phyloP scores from a whole-genome alignment of 2,329 filamentous ascomycete species.

The Fusarium chlamydosporum region DNA sequence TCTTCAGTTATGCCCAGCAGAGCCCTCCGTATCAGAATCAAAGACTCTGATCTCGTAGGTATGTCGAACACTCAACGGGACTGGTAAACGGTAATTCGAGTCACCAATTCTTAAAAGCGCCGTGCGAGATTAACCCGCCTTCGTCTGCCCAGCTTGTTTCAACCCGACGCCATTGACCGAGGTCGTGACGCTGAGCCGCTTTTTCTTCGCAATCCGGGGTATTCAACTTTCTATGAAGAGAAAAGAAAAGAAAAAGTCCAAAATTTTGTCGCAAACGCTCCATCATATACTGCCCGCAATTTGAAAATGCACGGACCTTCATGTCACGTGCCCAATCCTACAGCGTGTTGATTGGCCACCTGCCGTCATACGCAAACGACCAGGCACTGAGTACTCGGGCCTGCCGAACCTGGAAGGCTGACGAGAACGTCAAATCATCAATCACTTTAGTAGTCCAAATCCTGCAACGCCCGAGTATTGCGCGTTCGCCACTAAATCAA shows the following conservation, averaged over 20 bases:
- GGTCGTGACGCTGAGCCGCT: constrained; percentile 64
- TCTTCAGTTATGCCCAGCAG: constrained; percentile 8
- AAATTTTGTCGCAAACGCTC: constrained; percentile 10
- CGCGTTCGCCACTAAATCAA: constrained; percentile 33
- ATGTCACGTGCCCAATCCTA: constrained; percentile 38
- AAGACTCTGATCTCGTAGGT: constrained; percentile 12
- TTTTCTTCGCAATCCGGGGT: constrained; percentile 68
- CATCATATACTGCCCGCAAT: constrained; percentile 37
- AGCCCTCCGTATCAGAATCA: constrained; percentile 1
- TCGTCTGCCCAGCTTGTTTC: constrained; percentile 71
- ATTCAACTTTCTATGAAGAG: constrained; percentile 70
- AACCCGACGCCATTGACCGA: constrained; percentile 64
- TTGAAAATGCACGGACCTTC: constrained; percentile 49
- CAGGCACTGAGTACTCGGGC: constrained; percentile 42
- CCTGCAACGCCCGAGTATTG: constrained; percentile 37
- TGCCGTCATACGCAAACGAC: constrained; percentile 45
- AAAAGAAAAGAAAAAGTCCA: constrained; percentile 48
- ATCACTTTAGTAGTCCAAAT: constrained; percentile 32
- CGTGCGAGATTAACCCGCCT: constrained; percentile 59
- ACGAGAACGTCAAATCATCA: constrained; percentile 46
- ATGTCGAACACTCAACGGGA: constrained; percentile 77
- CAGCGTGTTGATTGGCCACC: constrained; percentile 43
- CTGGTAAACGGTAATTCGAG: constrained; percentile 68
- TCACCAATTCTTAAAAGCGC: constrained; percentile 76
- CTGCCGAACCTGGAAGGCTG: constrained; percentile 41